Percentiles rank a stretch among this genome's conserved stretches.
Evolutionary conservation across 495 filamentous ascomycete species (phyloP).

Genomic region (Xylaria nigripes): DNA sequence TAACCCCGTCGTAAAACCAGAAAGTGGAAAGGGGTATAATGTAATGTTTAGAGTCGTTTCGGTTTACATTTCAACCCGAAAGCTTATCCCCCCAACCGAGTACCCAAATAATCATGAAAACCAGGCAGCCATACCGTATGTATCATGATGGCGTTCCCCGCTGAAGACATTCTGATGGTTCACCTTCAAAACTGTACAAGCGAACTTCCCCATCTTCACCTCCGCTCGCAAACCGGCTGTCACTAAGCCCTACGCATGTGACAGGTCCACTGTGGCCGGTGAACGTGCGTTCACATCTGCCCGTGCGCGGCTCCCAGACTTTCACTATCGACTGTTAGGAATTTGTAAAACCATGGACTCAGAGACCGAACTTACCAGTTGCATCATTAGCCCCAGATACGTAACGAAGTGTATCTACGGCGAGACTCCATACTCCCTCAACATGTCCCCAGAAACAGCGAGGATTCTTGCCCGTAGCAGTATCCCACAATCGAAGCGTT

Average conservation of each 20-base stretch:
- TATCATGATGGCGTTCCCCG: constrained; percentile 29
- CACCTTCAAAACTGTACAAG: constrained; percentile 71
- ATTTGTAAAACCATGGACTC: neutral
- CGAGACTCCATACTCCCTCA: constrained; percentile 92
- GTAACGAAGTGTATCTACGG: constrained; percentile 80
- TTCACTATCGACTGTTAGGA: constrained; percentile 39
- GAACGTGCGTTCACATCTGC: constrained; percentile 85
- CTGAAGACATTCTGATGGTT: constrained; percentile 27
- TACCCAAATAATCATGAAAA: neutral
- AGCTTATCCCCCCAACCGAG: neutral
- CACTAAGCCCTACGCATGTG: constrained; percentile 85
- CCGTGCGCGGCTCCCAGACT: constrained; percentile 88
- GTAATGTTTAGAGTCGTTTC: neutral
- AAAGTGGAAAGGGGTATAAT: constrained; percentile 6
- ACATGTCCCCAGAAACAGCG: constrained; percentile 94
- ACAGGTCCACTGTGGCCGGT: constrained; percentile 83
- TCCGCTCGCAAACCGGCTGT: constrained; percentile 77
- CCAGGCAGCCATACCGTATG: neutral
- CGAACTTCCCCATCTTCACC: constrained; percentile 88
- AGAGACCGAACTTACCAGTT: constrained; percentile 50
- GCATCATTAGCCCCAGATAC: constrained; percentile 86
- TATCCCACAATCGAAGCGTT: constrained; percentile 91
- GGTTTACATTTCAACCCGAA: neutral
- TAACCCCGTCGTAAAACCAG: neutral
- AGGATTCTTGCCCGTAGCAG: constrained; percentile 67